phyloP scores from a whole-genome alignment of 73 alveolate genomes.

The Paramecium primaurelia region DNA sequence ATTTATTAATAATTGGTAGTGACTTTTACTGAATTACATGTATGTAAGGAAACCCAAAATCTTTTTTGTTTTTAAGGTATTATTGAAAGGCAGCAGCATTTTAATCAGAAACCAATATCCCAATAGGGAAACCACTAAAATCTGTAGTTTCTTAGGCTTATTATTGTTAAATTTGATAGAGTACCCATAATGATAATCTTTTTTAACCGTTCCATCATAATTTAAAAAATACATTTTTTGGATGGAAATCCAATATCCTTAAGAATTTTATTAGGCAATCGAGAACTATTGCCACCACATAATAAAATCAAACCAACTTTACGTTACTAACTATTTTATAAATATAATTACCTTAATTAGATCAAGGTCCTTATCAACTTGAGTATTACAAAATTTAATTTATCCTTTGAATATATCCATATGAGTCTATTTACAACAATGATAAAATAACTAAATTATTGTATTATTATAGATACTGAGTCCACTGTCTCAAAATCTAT shows the following conservation, averaged over 20 bases:
- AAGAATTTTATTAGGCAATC: slow-evolving; percentile 3
- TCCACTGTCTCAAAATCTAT: slow-evolving; percentile 25
- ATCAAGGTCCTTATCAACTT: neutral
- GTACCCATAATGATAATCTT: neutral
- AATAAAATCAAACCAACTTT: neutral
- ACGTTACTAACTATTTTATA: neutral
- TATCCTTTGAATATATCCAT: neutral
- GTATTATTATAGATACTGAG: neutral
- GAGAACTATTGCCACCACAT: neutral
- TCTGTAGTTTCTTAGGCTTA: neutral
- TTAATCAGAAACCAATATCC: neutral
- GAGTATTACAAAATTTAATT: neutral
- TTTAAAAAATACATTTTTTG: neutral
- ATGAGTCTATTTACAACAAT: neutral
- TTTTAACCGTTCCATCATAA: slow-evolving; percentile 1
- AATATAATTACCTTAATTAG: neutral
- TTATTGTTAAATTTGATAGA: neutral
- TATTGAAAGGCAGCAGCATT: neutral
- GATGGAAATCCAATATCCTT: slow-evolving; percentile 2
- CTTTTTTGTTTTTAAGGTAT: neutral
- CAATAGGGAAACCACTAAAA: neutral
- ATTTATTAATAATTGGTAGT: neutral
- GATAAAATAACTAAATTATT: neutral
- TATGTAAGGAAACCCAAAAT: neutral
- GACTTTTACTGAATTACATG: neutral